These are phyloP conservation scores for Linaria vulgaris DNA, from an alignment of 257 asterid genomes.

Conservation along the genomic window DNA sequence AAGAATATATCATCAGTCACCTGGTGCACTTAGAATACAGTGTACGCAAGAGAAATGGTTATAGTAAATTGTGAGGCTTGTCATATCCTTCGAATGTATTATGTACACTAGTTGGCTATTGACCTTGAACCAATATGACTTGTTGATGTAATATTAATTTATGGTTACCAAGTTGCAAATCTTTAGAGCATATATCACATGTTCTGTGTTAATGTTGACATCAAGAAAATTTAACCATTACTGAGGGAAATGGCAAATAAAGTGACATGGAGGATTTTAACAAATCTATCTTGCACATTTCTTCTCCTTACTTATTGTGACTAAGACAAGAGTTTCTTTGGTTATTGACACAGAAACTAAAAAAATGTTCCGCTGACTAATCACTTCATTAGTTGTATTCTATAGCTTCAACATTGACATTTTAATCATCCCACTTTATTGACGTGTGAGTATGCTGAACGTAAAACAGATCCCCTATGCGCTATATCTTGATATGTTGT, in stretches of 20 bases:
- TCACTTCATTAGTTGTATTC: too few species aligned
- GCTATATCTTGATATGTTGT: conserved; percentile 15
- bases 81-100: conserved; percentile 3
- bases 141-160: conserved; percentile 12
- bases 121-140: conserved; percentile 10
- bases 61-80: conserved; percentile 14
- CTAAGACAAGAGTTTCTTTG: background rate
- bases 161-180: background rate
- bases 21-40: conserved; percentile 21
- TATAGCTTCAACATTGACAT: too few species aligned
- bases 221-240: background rate
- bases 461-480: conserved; percentile 12
- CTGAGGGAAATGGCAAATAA: conserved; percentile 4
- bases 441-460: conserved; percentile 10
- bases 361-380: too few species aligned
- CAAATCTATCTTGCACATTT: too few species aligned
- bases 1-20: conserved; percentile 26
- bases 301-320: too few species aligned
- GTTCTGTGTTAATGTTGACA: background rate
- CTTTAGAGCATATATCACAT: background rate
- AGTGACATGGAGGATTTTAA: background rate
- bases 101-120: conserved; percentile 3
- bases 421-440: too few species aligned
- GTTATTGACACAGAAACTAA: background rate
- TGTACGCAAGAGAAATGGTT: background rate